Base-by-base conservation (phyloP, 2,329 filamentous ascomycete genomes). In the Aspergillus intermedius region DNA sequence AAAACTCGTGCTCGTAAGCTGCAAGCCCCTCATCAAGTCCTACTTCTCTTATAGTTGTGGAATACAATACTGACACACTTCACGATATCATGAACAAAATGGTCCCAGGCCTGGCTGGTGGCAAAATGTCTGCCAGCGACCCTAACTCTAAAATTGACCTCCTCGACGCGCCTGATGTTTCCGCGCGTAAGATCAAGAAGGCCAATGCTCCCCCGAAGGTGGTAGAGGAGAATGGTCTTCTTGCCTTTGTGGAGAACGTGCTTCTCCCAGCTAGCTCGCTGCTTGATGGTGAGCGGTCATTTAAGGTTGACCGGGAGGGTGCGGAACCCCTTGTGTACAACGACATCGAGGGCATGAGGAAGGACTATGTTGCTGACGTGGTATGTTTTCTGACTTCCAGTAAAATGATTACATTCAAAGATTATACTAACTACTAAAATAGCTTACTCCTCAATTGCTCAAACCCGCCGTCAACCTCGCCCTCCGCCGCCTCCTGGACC, bases 161-260 rank as follows among this genome's bases (percentile, higher is more conserved):
- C 19, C 79, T 96, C 19, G 91, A 96, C 64, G 58, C 78, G 0
- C 75, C 86, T 0, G 88, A 93, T 0, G 71, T 74, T 1, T 85
- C 96, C 9, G 75, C 79, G 58, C 88, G 86, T 75, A 95, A 95
- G 76, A 75, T 94, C 45, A 83, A 83, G 63, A 95, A 95, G 70
- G 89, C 91, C 0, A 81, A 85, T 54, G 87, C 86, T 28, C 79
- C 81, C n/a, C 89, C 90, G 28, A 82, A 83, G 62, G 76, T 85
- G 34, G 78, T 88, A 3, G 88, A 94, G 59, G 87, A 84, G 25
- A 96, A 96, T 64, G 91, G 91, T 17, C 76, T 96, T 9, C 74
- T 96, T 47, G 82, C 86, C 3, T 91, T 96, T 54, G 83, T 93
- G 22, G 88, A 96, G 69, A 88, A 82, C 63, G 88, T 96, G 23